Conservation (phyloP, 495 filamentous ascomycete genomes). For the Parmelia sp. region DNA sequence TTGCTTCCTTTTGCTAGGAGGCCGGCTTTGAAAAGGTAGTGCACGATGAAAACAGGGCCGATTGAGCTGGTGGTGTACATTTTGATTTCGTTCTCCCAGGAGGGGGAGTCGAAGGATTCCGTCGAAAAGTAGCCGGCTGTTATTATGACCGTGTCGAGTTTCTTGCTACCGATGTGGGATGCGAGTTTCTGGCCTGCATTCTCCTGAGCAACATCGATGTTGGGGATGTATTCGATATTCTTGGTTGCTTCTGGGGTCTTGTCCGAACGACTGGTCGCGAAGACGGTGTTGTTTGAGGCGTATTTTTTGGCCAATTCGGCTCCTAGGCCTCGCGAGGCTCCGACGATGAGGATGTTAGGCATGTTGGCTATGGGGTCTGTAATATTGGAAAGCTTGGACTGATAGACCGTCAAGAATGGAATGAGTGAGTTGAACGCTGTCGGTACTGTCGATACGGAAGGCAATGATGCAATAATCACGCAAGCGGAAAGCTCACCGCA, state of each 20-base stretch:
- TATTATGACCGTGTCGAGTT: slow-evolving; percentile 55
- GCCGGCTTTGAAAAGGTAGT: slow-evolving; percentile 49
- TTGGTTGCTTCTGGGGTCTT: slow-evolving; percentile 31
- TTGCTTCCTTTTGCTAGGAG: slow-evolving; percentile 49
- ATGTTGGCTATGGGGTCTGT: slow-evolving; percentile 26
- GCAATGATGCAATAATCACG: background rate
- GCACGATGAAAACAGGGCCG: slow-evolving; percentile 59
- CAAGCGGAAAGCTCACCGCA: background rate
- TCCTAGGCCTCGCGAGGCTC: slow-evolving; percentile 62
- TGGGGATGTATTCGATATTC: slow-evolving; percentile 45
- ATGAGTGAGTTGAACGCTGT: background rate
- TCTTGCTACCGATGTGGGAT: slow-evolving; percentile 37
- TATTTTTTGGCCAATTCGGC: slow-evolving; percentile 55
- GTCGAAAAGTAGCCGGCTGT: slow-evolving; percentile 62
- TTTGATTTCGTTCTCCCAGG: slow-evolving; percentile 57
- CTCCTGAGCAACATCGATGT: slow-evolving; percentile 49
- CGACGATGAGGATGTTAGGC: slow-evolving; percentile 54
- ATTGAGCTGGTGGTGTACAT: slow-evolving; percentile 69
- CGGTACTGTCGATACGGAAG: background rate
- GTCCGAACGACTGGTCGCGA: slow-evolving; percentile 52
- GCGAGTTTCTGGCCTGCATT: slow-evolving; percentile 49
- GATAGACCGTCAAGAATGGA: background rate
- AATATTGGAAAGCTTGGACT: background rate
- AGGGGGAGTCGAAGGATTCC: slow-evolving; percentile 55
- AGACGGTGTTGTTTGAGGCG: slow-evolving; percentile 45